Evolutionary conservation across 495 filamentous ascomycete genomes (phyloP), one percentile per base, ranked within the genome.

Genomic region (Podospora pseudoanserina): DNA sequence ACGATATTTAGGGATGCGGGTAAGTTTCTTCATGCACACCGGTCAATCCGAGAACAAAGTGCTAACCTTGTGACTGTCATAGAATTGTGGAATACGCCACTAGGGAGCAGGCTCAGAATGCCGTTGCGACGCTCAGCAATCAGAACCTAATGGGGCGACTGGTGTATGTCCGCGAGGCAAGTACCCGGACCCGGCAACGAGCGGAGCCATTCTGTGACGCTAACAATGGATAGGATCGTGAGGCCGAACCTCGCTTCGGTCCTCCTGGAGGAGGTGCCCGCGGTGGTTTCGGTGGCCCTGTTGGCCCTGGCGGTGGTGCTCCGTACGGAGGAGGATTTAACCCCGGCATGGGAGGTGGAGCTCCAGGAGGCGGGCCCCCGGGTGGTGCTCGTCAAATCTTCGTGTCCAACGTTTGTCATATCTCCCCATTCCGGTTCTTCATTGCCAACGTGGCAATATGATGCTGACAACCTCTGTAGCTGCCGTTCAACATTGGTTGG

Each of bases 31-130:
- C 55, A 13, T 34, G n/a, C 19, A 4, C 26, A 19, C 26, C 19
- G 1, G 1, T 27, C 3, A 1, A 16, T 61, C 1, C 49, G 15
- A 49, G 2, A 20, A n/a, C 58, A 66, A 11, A 26, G 27, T 64
- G 39, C 74, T 75, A 59, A 76, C 70, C 71, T 27, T 26, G 26
- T 39, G 4, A 19, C n/a, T 20, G 34, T 60, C 63, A 23, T 32
- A 97, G 95, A 86, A 99, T 99, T 92, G 95, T 99, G 90, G 95
- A 99, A 90, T 99, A 98, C 88, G 95, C 95, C 73, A 97, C 94
- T 71, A 92, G 93, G 88, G 96, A 99, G 75, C 93, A 98, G 90
- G 95, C 95, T 75, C 96, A 98, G 81, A 89, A 92, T 80, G 95
- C 95, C 72, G 94, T 99, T 84, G 92, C 89, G 82, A 94, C 92